These are phyloP conservation scores for Solanum pennellii DNA, from an alignment of 257 asterid genomes.

Conservation along the genomic window DNA sequence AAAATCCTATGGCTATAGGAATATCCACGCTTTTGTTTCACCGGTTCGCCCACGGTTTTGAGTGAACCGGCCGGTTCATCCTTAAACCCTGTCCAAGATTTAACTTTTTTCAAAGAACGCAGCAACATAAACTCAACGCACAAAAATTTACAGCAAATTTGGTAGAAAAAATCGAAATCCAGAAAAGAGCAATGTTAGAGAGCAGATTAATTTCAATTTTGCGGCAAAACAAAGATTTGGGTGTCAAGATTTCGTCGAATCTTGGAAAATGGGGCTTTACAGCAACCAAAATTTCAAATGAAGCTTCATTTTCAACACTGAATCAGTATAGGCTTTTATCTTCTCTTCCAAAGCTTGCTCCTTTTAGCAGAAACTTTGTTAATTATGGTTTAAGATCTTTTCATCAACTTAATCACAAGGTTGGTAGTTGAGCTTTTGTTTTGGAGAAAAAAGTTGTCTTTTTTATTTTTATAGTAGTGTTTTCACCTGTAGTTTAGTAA, in stretches of 20 bases:
- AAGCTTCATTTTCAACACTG: neutral
- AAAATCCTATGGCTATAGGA: neutral
- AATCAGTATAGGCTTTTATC: slow-evolving; percentile 2
- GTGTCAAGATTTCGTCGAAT: slow-evolving; percentile 13
- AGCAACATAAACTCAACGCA: neutral
- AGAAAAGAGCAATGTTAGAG: slow-evolving; percentile 22
- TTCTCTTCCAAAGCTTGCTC: slow-evolving; percentile 19
- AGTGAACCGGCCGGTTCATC: slow-evolving; percentile 7
- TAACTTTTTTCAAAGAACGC: neutral
- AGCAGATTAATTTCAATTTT: slow-evolving; percentile 36
- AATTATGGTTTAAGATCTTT: slow-evolving; percentile 38
- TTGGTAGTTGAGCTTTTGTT: neutral
- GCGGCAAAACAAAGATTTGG: slow-evolving; percentile 19
- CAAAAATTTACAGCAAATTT: neutral
- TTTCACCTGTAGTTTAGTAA: neutral
- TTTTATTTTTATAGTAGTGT: neutral
- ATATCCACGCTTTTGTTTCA: neutral
- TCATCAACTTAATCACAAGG: slow-evolving; percentile 42
- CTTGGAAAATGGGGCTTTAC: slow-evolving; percentile 7
- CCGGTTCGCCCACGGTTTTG: neutral
- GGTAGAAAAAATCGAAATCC: neutral
- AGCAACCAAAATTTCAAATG: neutral
- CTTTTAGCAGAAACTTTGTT: slow-evolving; percentile 11
- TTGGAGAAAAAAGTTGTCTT: neutral
- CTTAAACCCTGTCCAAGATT: neutral